Conservation (phyloP, 495 filamentous ascomycete genomes). For the Endocarpon pusillum region DNA sequence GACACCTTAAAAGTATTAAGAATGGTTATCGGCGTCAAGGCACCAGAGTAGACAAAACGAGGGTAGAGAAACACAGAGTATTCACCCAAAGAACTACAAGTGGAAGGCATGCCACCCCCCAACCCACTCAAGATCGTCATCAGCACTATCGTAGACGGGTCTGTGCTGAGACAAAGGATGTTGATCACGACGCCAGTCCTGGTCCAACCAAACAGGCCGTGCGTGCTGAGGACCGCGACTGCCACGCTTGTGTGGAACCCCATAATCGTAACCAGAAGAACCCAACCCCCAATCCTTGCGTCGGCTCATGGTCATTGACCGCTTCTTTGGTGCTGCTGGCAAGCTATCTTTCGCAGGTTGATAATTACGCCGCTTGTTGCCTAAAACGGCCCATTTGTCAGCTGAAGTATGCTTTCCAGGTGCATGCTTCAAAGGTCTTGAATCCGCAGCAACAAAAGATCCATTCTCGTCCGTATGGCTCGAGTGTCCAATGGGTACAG, state of each 20-base stretch:
- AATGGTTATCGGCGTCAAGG: too few species aligned
- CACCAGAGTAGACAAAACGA: not conserved
- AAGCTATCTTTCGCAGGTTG: conserved; percentile 28
- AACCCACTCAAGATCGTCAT: conserved; percentile 75
- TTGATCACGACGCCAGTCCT: conserved; percentile 51
- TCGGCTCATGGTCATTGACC: conserved; percentile 21
- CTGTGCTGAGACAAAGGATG: conserved; percentile 15
- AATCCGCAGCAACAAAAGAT: not conserved
- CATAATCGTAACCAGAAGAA: conserved; percentile 33
- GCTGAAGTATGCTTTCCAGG: conserved; percentile 1
- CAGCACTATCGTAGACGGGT: conserved; percentile 34
- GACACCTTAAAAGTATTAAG: too few species aligned
- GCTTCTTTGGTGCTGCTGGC: conserved; percentile 24
- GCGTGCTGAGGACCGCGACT: conserved; percentile 16
- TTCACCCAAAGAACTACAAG: conserved; percentile 26
- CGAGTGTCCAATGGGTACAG: too few species aligned
- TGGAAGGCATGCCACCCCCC: conserved; percentile 64
- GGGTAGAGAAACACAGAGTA: too few species aligned
- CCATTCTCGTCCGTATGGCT: not conserved
- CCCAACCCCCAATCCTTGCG: conserved; percentile 36
- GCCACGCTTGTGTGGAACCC: conserved; percentile 34
- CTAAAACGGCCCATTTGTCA: conserved; percentile 79
- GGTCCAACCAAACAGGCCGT: conserved; percentile 26
- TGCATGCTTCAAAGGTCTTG: not conserved
- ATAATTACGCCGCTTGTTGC: conserved; percentile 57